Base-by-base conservation (phyloP, 31 red algal genomes). In the Odonthalia washingtoniensis region DNA sequence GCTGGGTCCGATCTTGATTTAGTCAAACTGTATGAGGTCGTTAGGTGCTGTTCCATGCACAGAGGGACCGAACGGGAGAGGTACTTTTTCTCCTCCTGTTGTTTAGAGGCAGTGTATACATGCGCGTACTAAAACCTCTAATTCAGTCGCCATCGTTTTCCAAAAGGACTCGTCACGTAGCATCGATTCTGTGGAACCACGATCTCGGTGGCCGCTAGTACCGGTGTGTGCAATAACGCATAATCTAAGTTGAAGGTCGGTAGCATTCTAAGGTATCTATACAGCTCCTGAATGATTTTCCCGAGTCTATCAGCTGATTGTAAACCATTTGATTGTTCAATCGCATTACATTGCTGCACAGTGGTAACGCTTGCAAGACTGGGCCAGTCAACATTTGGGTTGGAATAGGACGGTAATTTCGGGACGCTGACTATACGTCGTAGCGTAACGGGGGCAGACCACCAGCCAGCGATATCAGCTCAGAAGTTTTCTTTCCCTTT, bases 41-140 rank as follows among this genome's bases (percentile, higher is more conserved):
- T 61, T 61, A 14, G 52, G 52, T 61, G n/a, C n/a, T n/a, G 52
- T 61, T 17, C 14, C 16, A 61, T 24, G 52, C 52, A 61, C 24
- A 61, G 52, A 14, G 52, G 52, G 52, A 17, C 52, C 24, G 52
- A 24, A 61, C 14, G 52, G 52, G 24, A 14, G 52, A 61, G 52
- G 52, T 61, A 61, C 52, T 61, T 24, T n/a, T n/a, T 24, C 52
- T 24, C 52, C 52, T 17, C 52, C 24, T 61, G 52, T 61, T 14
- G 52, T 61, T 17, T 14, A 61, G 16, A 61, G 24, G 64, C 33
- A 67, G 64, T 67, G 64, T 33, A 67, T 67, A 6, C 64, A 67
- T 3, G 3, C 64, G 4, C 64, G 64, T 3, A 67, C 64, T 2
- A 30, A 67, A 33, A 2, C 27, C 12, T 67, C 64, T 2, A 67